phyloP scores from a whole-genome alignment of 1,284 basidiomycete genomes.

The Melampsora americana region DNA sequence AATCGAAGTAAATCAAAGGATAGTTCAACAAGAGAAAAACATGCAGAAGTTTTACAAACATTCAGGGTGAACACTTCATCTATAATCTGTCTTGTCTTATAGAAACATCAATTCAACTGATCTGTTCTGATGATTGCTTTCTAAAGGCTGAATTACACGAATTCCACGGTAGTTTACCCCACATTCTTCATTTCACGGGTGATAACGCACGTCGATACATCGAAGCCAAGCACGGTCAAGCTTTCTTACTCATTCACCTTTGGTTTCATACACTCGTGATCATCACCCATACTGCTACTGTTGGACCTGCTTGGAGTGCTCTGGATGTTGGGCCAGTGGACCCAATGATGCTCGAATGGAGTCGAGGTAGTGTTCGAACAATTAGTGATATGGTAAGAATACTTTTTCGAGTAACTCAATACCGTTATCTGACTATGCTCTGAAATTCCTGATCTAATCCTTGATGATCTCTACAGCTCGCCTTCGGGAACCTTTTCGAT shows the following conservation, averaged over 20 bases:
- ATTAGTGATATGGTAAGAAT: slow-evolving; percentile 25
- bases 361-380: slow-evolving; percentile 19
- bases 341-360: slow-evolving; percentile 18
- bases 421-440: background rate
- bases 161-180: slow-evolving; percentile 19
- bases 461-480: background rate
- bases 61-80: no score
- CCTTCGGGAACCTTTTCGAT: slow-evolving; percentile 17
- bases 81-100: no score
- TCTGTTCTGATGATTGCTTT: no score
- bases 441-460: background rate
- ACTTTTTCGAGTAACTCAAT: background rate
- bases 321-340: slow-evolving; percentile 22
- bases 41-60: no score
- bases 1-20: slow-evolving; percentile 22
- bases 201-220: slow-evolving; percentile 36
- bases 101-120: no score
- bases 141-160: slow-evolving; percentile 42
- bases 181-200: slow-evolving; percentile 38
- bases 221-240: slow-evolving; percentile 24
- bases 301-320: slow-evolving; percentile 19
- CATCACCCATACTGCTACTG: slow-evolving; percentile 31
- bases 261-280: slow-evolving; percentile 45
- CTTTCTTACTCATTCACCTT: slow-evolving; percentile 41
- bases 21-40: no score